phyloP scores from a whole-genome alignment of 73 alveolate species.

The Paramecium sonneborni region DNA sequence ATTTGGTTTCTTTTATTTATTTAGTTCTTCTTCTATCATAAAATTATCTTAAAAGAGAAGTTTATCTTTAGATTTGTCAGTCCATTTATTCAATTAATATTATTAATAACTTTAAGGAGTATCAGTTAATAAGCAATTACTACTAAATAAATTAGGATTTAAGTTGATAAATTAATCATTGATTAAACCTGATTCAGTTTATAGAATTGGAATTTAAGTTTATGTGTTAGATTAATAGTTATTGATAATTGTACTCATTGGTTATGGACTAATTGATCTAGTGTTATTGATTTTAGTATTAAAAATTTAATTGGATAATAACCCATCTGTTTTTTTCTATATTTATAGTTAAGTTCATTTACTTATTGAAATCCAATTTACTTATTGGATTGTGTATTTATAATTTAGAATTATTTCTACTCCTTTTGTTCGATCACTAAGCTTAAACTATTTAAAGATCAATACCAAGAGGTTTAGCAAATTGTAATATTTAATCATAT shows the following conservation, averaged over 20 bases:
- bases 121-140: not conserved
- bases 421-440: not conserved
- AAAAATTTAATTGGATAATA: not conserved
- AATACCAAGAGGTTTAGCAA: not conserved
- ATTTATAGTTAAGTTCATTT: not conserved
- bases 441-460: not conserved
- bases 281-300: not conserved
- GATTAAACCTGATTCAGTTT: not conserved
- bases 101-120: not conserved
- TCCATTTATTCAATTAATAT: not conserved
- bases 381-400: not conserved
- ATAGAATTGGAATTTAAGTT: not conserved
- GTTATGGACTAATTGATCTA: slow-evolving; percentile 6
- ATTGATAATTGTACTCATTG: not conserved
- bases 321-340: not conserved
- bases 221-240: not conserved
- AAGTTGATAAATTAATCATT: not conserved
- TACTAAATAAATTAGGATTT: not conserved
- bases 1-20: not conserved
- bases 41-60: not conserved
- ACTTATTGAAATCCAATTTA: not conserved
- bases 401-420: not conserved
- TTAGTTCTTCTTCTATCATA: not conserved
- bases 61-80: not conserved
- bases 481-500: not conserved